Conservation (phyloP, 805 yeast species). For the Candida insectorum region DNA sequence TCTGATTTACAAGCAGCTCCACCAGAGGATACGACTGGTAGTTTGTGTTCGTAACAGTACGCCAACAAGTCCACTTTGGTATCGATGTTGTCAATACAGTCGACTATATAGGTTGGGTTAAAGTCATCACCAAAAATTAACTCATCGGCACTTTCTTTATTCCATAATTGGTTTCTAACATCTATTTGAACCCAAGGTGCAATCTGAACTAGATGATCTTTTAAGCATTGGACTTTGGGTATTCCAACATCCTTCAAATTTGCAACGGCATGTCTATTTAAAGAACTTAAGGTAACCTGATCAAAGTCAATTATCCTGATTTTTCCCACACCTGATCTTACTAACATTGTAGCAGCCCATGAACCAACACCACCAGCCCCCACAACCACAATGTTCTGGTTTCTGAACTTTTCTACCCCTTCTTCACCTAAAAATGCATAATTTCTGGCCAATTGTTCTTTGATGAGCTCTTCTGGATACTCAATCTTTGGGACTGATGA, state of each 20-base stretch:
- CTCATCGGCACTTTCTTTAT: slow-evolving; percentile 57
- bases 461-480: slow-evolving; percentile 63
- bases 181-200: slow-evolving; percentile 96
- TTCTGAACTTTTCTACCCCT: slow-evolving; percentile 72
- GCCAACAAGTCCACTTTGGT: slow-evolving; percentile 90
- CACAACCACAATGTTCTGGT: slow-evolving; percentile 68
- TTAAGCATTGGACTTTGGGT: slow-evolving; percentile 80
- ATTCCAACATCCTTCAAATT: slow-evolving; percentile 88
- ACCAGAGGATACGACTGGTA: slow-evolving; percentile 84
- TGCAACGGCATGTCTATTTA: slow-evolving; percentile 95
- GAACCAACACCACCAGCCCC: slow-evolving; percentile 99
- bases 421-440: slow-evolving; percentile 87
- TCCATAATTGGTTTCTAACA: slow-evolving; percentile 76
- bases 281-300: slow-evolving; percentile 87
- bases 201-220: slow-evolving; percentile 59
- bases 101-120: slow-evolving; percentile 77
- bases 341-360: slow-evolving; percentile 88
- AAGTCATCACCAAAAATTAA: slow-evolving; percentile 47
- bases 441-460: slow-evolving; percentile 91
- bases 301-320: slow-evolving; percentile 88
- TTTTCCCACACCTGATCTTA: slow-evolving; percentile 83
- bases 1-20: slow-evolving; percentile 98
- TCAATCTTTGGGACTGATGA: slow-evolving; percentile 3
- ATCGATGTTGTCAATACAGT: slow-evolving; percentile 94
- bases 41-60: slow-evolving; percentile 56